Conservation (phyloP, 1,284 basidiomycete species). For the Pseudozyma hubeiensis region DNA sequence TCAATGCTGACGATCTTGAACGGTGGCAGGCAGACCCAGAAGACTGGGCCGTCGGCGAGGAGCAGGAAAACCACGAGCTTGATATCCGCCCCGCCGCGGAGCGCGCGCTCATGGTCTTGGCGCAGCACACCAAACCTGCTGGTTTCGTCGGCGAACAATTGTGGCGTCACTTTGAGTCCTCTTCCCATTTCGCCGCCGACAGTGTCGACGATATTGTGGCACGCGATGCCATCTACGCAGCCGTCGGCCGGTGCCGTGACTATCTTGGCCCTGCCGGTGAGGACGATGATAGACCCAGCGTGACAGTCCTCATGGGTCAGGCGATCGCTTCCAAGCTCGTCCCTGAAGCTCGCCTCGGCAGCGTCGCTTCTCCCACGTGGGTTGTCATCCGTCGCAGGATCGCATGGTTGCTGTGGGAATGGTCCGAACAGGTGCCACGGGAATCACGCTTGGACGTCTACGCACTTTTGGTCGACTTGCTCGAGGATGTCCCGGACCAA, state of each 20-base stretch:
- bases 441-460: slow-evolving; percentile 52
- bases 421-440: slow-evolving; percentile 61
- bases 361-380: slow-evolving; percentile 48
- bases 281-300: slow-evolving; percentile 41
- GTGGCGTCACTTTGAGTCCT: slow-evolving; percentile 53
- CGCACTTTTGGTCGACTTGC: slow-evolving; percentile 57
- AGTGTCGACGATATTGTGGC: slow-evolving; percentile 51
- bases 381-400: slow-evolving; percentile 60
- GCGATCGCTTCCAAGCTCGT: slow-evolving; percentile 55
- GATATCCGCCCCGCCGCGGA: slow-evolving; percentile 67
- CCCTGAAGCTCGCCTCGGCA: slow-evolving; percentile 52
- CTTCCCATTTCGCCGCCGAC: slow-evolving; percentile 28
- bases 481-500: slow-evolving; percentile 42
- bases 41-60: slow-evolving; percentile 61
- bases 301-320: slow-evolving; percentile 41
- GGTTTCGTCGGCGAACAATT: slow-evolving; percentile 56
- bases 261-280: slow-evolving; percentile 46
- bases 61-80: slow-evolving; percentile 57
- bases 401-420: slow-evolving; percentile 63
- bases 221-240: slow-evolving; percentile 65
- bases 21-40: slow-evolving; percentile 63
- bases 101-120: slow-evolving; percentile 57
- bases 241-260: slow-evolving; percentile 56
- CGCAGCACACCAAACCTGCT: slow-evolving; percentile 46
- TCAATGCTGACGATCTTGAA: slow-evolving; percentile 59